Conservation (phyloP, 176 grass and related monocot species). For the Musa troglodytarum region DNA sequence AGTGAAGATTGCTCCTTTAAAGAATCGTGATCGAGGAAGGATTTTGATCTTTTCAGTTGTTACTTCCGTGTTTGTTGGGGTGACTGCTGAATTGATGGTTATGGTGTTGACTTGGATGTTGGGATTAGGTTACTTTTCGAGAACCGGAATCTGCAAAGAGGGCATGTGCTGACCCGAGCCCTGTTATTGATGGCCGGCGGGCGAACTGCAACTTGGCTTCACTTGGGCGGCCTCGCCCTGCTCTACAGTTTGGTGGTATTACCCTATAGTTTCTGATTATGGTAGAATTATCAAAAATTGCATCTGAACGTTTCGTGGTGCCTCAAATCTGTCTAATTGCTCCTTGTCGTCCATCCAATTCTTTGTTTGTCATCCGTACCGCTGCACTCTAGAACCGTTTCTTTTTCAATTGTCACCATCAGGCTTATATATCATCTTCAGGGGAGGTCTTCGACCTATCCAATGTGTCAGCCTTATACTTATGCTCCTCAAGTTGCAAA, state of each 20-base stretch:
- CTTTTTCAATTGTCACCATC: neutral
- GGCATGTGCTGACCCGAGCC: conserved; percentile 62
- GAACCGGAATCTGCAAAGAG: conserved; percentile 75
- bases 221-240: conserved; percentile 59
- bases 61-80: neutral
- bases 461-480: too few relatives aligned
- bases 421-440: too few relatives aligned
- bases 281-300: neutral
- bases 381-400: neutral
- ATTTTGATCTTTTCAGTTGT: neutral
- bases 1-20: conserved; percentile 3
- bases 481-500: too few relatives aligned
- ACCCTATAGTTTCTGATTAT: neutral
- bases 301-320: neutral
- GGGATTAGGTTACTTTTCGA: conserved; percentile 67
- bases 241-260: conserved; percentile 31
- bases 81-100: neutral
- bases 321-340: neutral
- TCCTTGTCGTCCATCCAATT: neutral
- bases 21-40: neutral
- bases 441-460: too few relatives aligned
- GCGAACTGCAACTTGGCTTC: conserved; percentile 96
- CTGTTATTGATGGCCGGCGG: conserved; percentile 71
- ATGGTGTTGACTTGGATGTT: conserved; percentile 4
- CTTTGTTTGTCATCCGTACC: neutral